Base-by-base conservation (phyloP, 2,329 filamentous ascomycete genomes). In the Periconia macrospinosa region DNA sequence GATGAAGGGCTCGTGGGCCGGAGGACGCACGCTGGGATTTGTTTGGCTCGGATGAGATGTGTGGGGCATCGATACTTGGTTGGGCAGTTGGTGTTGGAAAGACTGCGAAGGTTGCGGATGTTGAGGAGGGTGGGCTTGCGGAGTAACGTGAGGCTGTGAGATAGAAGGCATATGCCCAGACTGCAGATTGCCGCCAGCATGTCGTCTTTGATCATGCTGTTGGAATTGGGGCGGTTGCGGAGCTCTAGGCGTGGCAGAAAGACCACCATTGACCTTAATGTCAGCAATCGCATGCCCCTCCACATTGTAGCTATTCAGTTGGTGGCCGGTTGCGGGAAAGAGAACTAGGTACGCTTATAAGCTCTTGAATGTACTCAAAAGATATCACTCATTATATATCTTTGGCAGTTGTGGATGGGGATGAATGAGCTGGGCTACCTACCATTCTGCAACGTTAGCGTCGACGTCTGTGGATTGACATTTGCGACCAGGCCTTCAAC, bases 381-480 rank as follows among this genome's bases (percentile, higher is more conserved):
- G 11, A 37, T 5, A 37, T 37, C n/a, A 37, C 33, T 13, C 15
- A 3, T 37, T n/a, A 10, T n/a, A 6, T n/a, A 37, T 37, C 33
- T 37, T n/a, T n/a, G 15, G 3, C 33, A 37, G 11, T 13, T 37
- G 11, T 37, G 33, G 1, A 7, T 11, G 41, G 20, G 20, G 20
- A 45, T 30, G 30, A 45, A 23, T 41, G 10, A 15, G 3, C 11
- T 18, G 57, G 11, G 15, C 33, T 37, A 65, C 81, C 55, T 77
- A 91, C 90, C 90, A 77, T 94, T 84, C 52, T 83, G 83, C 49
- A 95, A 79, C 30, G 84, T 86, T 58, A 95, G 76, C 56, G 86
- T 75, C 15, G 70, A 57, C 27, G 71, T 87, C 67, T 85, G 82
- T 23, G 88, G 86, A 56, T 87, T 81, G 50, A 93, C 86, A 62